Percentiles rank a stretch among this genome's conserved stretches.
Conservation (phyloP, 106 monocot genomes). For the Allium fistulosum region DNA sequence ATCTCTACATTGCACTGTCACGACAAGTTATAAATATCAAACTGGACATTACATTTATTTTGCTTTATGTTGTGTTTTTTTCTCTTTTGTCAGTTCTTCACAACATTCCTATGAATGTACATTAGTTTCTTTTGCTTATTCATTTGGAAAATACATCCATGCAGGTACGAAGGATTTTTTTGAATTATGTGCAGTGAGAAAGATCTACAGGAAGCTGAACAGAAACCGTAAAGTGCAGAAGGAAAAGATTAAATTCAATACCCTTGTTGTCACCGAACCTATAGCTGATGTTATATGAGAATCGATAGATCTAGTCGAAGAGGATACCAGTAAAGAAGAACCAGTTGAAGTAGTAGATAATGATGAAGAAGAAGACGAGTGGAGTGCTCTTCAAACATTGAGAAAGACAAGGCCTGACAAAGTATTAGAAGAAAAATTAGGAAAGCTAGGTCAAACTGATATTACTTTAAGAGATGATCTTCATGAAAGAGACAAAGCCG, state of each 20-base stretch:
- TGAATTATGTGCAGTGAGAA: slow-evolving; percentile 67
- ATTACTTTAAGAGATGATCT: slow-evolving; percentile 90
- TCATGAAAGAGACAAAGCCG: slow-evolving; percentile 68
- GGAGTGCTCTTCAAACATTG: slow-evolving; percentile 72
- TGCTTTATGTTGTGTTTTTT: no score
- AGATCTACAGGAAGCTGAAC: slow-evolving; percentile 51
- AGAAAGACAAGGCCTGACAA: slow-evolving; percentile 66
- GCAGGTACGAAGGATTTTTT: slow-evolving; percentile 76
- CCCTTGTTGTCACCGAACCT: slow-evolving; percentile 68
- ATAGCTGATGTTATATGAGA: slow-evolving; percentile 91
- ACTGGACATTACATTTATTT: no score
- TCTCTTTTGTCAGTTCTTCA: no score
- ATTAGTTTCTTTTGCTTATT: no score
- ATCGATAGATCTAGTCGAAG: slow-evolving; percentile 6
- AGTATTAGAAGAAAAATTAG: slow-evolving; percentile 52
- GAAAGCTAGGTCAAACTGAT: slow-evolving; percentile 69
- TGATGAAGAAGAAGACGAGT: slow-evolving; percentile 59
- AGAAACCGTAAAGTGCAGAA: slow-evolving; percentile 87
- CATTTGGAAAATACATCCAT: neutral
- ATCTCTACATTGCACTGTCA: no score
- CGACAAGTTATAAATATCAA: no score
- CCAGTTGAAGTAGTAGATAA: slow-evolving; percentile 8
- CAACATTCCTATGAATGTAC: no score
- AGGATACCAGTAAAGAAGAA: slow-evolving; percentile 30
- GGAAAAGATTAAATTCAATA: slow-evolving; percentile 88